Conservation (phyloP, 2,329 filamentous ascomycete species). For the Verticillium klebahnii region DNA sequence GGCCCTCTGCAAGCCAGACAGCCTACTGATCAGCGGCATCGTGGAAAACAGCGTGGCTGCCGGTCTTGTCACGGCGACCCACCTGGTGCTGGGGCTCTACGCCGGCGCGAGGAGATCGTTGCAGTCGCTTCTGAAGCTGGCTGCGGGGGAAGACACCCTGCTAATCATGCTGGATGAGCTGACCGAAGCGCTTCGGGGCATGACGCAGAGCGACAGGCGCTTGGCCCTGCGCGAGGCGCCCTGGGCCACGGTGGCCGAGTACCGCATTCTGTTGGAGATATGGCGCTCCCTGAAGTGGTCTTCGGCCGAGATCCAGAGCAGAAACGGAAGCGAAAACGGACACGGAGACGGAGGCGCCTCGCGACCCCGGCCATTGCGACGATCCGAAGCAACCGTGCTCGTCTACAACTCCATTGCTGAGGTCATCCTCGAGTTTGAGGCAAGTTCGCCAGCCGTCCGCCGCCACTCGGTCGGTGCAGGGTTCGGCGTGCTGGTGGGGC, state of each 20-base stretch:
- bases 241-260: conserved; percentile 22
- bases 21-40: conserved; percentile 27
- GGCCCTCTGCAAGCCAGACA: conserved; percentile 24
- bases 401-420: conserved; percentile 21
- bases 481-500: conserved; percentile 3
- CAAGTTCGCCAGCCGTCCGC: background rate
- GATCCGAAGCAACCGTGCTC: conserved; percentile 16
- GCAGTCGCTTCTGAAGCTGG: conserved; percentile 15
- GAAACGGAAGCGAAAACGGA: background rate
- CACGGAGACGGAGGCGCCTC: conserved; percentile 8
- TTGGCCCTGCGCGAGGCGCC: conserved; percentile 19
- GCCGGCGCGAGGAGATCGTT: conserved; percentile 21
- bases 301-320: conserved; percentile 16
- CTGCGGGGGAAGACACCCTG: conserved; percentile 20
- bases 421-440: conserved; percentile 5
- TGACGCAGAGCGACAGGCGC: conserved; percentile 6
- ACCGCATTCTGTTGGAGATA: conserved; percentile 22
- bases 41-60: conserved; percentile 25
- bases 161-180: conserved; percentile 22
- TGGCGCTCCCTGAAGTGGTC: conserved; percentile 23
- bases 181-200: conserved; percentile 13
- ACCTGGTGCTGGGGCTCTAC: conserved; percentile 20
- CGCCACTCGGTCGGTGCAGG: conserved; percentile 5
- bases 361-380: conserved; percentile 12
- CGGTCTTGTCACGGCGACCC: conserved; percentile 24